Base-by-base conservation (phyloP, 768 basidiomycete species). In the Lactarius sanguifluus region DNA sequence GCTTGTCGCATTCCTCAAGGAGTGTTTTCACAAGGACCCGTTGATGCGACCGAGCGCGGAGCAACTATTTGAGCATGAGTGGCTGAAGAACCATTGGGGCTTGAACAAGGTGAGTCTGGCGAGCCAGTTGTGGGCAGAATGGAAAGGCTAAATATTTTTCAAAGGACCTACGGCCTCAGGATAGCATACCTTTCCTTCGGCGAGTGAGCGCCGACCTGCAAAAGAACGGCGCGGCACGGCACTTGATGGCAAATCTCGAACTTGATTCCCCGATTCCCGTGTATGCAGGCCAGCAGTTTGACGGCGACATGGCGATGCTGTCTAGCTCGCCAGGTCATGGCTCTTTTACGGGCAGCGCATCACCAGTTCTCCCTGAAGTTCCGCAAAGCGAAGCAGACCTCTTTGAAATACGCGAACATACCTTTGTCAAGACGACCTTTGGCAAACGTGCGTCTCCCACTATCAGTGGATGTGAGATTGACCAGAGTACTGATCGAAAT, bases 111-210 rank as follows among this genome's bases (percentile, higher is more conserved):
- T 93, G 72, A 60, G 81, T 69, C 3, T 13, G 36, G 16, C 30
- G 12, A n/a, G 60, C 52, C 50, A 52, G 12, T 34, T 47, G 34
- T 60, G 47, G 47, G 18, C 4, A 10, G 38, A 38, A 36, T 1
- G 57, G 20, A 40, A 47, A 23, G 47, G 4, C 47, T 47, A 23
- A 47, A 23, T 47, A 18, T 57, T 57, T 61, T 59, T 23, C 66
- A 36, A 64, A 90, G 88, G 89, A 94, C 71, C 79, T 96, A 36
- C 90, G 92, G 28, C 91, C 91, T 57, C 91, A 97, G 73, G 96
- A 98, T 73, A 95, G 92, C 73, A 92, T 98, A 41, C 96, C 96
- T 12, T 97, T 97, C 82, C 81, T 97, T 15, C 89, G 94, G 36
- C 89, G 96, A 5, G 89, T 97, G 73, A 95, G 94, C 75, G 82